Conservation (phyloP, 208 protist species). For the Histomonas meleagridis region DNA sequence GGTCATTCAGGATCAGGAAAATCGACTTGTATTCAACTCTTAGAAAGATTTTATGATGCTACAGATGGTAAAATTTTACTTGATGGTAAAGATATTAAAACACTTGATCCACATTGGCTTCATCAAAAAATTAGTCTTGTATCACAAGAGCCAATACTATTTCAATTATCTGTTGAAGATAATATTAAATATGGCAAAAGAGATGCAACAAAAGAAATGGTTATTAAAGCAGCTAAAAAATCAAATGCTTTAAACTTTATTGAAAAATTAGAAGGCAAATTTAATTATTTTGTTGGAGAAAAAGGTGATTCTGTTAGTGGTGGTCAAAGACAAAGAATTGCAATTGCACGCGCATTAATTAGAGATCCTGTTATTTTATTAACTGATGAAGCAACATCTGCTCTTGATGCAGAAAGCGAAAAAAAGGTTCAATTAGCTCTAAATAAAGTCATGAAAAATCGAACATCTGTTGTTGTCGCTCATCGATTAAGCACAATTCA, state of each 20-base stretch:
- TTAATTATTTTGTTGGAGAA: background rate
- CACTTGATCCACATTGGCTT: background rate
- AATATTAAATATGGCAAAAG: constrained; percentile 79
- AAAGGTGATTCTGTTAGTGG: background rate
- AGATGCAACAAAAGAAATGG: background rate
- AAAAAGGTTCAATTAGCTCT: constrained; percentile 13
- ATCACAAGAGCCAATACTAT: constrained; percentile 81
- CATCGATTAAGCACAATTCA: background rate
- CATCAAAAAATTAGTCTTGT: constrained; percentile 57
- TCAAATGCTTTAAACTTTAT: background rate
- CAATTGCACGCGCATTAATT: background rate
- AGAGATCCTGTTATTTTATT: constrained; percentile 19
- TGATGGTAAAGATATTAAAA: background rate
- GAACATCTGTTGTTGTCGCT: background rate
- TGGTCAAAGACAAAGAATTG: background rate
- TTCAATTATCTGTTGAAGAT: constrained; percentile 77
- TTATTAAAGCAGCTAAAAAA: background rate
- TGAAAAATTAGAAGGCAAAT: background rate
- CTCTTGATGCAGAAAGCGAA: background rate
- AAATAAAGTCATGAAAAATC: background rate
- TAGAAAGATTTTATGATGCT: constrained; percentile 81
- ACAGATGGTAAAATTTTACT: constrained; percentile 33
- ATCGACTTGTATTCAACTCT: constrained; percentile 49
- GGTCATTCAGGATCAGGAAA: constrained; percentile 26
- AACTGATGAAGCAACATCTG: constrained; percentile 32